Conservation (phyloP, 768 basidiomycete genomes). For the Boletus edulis region DNA sequence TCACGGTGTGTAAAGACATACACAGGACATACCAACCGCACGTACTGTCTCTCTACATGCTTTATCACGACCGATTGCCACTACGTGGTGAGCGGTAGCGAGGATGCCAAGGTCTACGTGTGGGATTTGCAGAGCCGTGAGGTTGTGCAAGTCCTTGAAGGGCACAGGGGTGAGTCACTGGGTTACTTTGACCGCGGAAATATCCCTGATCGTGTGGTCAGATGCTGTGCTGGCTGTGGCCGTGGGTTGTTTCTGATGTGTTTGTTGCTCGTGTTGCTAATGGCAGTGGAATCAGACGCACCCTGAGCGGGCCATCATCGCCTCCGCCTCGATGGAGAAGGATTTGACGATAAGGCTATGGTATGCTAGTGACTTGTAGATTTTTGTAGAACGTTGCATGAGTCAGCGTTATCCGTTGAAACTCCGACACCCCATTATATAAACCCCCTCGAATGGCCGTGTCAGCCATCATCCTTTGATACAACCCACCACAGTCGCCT, state of each 20-base stretch:
- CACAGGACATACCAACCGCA: slow-evolving; percentile 80
- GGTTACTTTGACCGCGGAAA: neutral
- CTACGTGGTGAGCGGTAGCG: slow-evolving; percentile 85
- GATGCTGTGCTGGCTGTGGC: slow-evolving; percentile 77
- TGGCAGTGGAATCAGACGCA: slow-evolving; percentile 54
- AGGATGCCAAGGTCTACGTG: slow-evolving; percentile 83
- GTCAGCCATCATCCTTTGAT: neutral
- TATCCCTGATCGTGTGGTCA: slow-evolving; percentile 5
- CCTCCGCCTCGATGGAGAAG: slow-evolving; percentile 88
- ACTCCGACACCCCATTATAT: slow-evolving; percentile 18
- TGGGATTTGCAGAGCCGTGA: slow-evolving; percentile 88
- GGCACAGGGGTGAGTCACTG: slow-evolving; percentile 65
- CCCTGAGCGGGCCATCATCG: slow-evolving; percentile 71
- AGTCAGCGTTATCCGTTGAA: slow-evolving; percentile 12
- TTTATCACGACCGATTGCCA: slow-evolving; percentile 58
- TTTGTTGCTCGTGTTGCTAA: neutral
- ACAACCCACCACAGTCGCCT: slow-evolving; percentile 2
- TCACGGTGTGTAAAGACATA: slow-evolving; percentile 93
- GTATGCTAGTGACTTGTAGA: slow-evolving; percentile 40
- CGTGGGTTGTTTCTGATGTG: slow-evolving; percentile 39
- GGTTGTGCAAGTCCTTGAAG: slow-evolving; percentile 70
- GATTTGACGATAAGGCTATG: slow-evolving; percentile 84
- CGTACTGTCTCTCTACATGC: slow-evolving; percentile 73
- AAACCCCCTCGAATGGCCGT: neutral
- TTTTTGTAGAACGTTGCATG: slow-evolving; percentile 5